A percentile compares a stretch with the other conserved stretches of the same genome.
These are phyloP conservation scores for Diaporthe ampelina DNA, from an alignment of 2,329 filamentous ascomycete genomes.

Conservation along the genomic window DNA sequence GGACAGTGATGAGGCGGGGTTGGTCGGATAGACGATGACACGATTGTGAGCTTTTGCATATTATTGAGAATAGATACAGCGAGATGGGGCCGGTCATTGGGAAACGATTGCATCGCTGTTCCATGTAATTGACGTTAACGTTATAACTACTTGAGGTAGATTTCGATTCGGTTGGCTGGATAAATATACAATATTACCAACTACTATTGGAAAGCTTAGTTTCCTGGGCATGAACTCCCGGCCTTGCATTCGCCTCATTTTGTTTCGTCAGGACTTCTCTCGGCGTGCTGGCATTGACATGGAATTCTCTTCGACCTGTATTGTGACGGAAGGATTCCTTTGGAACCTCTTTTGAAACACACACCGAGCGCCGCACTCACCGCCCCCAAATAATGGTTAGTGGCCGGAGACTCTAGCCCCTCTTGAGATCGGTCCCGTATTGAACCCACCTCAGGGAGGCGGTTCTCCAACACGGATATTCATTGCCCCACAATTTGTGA, in stretches of 20 bases:
- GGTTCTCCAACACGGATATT: not conserved
- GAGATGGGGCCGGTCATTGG: not conserved
- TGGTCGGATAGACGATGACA: not conserved
- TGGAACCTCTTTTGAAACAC: constrained; percentile 27
- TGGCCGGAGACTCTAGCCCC: constrained; percentile 5
- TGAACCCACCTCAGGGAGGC: not conserved
- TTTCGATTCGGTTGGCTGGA: constrained; percentile 28
- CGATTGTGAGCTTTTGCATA: constrained; percentile 26
- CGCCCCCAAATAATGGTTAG: not conserved
- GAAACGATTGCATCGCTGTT: constrained; percentile 23
- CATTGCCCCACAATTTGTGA: constrained; percentile 5
- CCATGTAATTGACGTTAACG: constrained; percentile 11
- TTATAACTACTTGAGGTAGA: constrained; percentile 29
- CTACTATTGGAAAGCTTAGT: not conserved
- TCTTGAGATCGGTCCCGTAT: constrained; percentile 21
- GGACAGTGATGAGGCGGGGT: not conserved
- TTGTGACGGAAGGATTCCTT: not conserved
- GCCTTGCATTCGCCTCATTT: not conserved
- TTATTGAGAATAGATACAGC: constrained; percentile 21
- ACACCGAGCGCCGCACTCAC: constrained; percentile 6
- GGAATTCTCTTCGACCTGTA: not conserved
- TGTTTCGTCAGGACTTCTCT: constrained; percentile 16
- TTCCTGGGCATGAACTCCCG: not conserved
- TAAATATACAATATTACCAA: constrained; percentile 26
- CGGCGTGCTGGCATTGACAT: constrained; percentile 14